Percentiles rank a stretch among this genome's conserved stretches.
Evolutionary conservation across 2,329 filamentous ascomycete species (phyloP).

Genomic region (Alternaria sp.): DNA sequence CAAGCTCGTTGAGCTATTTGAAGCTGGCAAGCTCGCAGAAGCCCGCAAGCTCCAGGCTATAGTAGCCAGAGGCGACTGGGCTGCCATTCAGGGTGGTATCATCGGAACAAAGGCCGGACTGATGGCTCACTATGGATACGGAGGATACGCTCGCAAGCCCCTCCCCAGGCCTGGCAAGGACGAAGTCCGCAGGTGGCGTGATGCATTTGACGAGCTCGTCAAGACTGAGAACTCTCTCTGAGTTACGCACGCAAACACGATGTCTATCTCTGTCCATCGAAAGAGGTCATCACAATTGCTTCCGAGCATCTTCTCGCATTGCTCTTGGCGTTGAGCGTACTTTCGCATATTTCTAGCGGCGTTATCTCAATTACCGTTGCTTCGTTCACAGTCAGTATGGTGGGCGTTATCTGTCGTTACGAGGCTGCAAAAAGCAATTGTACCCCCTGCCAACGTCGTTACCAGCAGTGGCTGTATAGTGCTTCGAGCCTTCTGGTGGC

Average conservation of each 20-base stretch:
- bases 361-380: constrained; percentile 21
- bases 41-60: constrained; percentile 69
- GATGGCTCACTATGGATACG: constrained; percentile 68
- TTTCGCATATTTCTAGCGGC: constrained; percentile 29
- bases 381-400: constrained; percentile 5
- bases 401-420: constrained; percentile 20
- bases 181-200: constrained; percentile 49
- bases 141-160: constrained; percentile 65
- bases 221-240: constrained; percentile 49
- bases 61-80: constrained; percentile 72
- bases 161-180: constrained; percentile 58
- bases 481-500: background rate
- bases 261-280: background rate
- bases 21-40: constrained; percentile 64
- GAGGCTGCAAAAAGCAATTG: constrained; percentile 23
- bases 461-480: background rate
- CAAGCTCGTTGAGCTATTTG: constrained; percentile 65
- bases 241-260: background rate
- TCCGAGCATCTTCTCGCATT: constrained; percentile 24
- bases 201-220: constrained; percentile 55
- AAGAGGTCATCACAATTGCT: background rate
- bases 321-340: constrained; percentile 33
- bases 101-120: constrained; percentile 72
- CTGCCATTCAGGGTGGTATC: constrained; percentile 71
- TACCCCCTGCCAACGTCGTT: background rate